Evolutionary conservation across 2,329 filamentous ascomycete species (phyloP), one percentile per base, ranked within the genome.

Genomic region (Exophiala alcalophila): DNA sequence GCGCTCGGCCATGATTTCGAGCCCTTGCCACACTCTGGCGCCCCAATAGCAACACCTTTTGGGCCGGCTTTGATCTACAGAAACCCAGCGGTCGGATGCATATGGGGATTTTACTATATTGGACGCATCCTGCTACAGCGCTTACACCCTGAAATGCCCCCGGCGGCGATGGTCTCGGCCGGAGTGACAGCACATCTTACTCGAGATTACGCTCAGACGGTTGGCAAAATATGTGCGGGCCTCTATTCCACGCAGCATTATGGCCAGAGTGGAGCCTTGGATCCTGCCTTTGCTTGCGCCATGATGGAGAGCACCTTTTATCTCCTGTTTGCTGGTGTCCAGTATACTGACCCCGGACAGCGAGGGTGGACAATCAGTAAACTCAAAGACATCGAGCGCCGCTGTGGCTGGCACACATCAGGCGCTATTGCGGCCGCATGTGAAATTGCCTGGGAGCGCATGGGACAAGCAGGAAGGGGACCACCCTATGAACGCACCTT

Each of bases 101-200:
- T 96, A 15, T 95, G 89, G 87, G 81, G 86, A 59, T 84, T 90
- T 52, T 90, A 86, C 62, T 85, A 94, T 64, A 86, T 91, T 72
- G 83, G 83, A 0, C 74, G 88, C 32, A 91, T 97, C 44, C 76
- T 90, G 40, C 75, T 92, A n/a, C 73, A 91, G 46, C 78, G 92
- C 23, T 75, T 82, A 1, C 90, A 96, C 55, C 92, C 92, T 0
- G 78, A 78, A 16, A 96, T 96, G 89, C 91, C 90, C 1, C 88
- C 91, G 0, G 82, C 90, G 6, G 85, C 89, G 24, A 89, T 94
- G 79, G 78, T 89, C 57, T 89, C 92, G 2, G 88, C 88, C 0
- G 84, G 83, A 5, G 74, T 94, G 51, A 81, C 85, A 7, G 87
- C 88, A 1, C 70, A 70, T 10, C 77, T 84, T 35, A 96, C 91